Evolutionary conservation across 2,329 filamentous ascomycete genomes (phyloP).

Genomic region (Chrysoporthe puriensis): DNA sequence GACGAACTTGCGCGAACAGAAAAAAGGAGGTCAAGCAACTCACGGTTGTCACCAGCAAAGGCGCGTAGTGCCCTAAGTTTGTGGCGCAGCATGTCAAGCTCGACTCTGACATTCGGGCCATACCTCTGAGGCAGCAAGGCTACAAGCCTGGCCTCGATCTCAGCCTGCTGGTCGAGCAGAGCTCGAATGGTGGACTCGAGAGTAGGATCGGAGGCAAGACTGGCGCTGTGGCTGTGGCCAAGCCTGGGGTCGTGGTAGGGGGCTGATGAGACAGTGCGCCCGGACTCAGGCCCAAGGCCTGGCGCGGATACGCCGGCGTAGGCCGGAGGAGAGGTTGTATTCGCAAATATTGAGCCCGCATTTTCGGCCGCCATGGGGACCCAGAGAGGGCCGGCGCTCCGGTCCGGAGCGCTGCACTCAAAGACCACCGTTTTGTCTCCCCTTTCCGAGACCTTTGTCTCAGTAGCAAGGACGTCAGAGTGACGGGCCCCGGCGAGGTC

Average conservation of each 20-base stretch:
- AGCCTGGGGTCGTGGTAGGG: conserved; percentile 14
- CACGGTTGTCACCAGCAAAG: conserved; percentile 55
- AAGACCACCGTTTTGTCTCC: conserved; percentile 1
- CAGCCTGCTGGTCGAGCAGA: conserved; percentile 56
- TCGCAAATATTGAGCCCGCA: conserved; percentile 17
- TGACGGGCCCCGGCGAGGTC: background rate
- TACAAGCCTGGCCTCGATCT: conserved; percentile 55
- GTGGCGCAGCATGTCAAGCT: conserved; percentile 59
- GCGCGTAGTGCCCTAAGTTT: conserved; percentile 55
- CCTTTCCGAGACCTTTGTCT: background rate
- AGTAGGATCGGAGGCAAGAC: conserved; percentile 41
- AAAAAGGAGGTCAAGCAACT: conserved; percentile 33
- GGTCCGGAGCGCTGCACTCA: background rate
- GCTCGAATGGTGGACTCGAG: conserved; percentile 49
- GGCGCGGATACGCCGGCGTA: conserved; percentile 27
- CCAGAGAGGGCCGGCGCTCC: conserved; percentile 16
- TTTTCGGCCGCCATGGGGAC: conserved; percentile 28
- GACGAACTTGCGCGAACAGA: background rate
- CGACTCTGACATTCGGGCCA: conserved; percentile 51
- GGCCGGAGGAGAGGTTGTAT: conserved; percentile 22
- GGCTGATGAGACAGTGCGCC: conserved; percentile 21
- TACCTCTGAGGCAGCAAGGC: conserved; percentile 52
- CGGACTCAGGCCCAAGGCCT: conserved; percentile 20
- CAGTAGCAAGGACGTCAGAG: background rate
- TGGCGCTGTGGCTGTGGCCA: conserved; percentile 29